Base-by-base conservation (phyloP, 1,284 basidiomycete species). In the Cryptococcus floricola region DNA sequence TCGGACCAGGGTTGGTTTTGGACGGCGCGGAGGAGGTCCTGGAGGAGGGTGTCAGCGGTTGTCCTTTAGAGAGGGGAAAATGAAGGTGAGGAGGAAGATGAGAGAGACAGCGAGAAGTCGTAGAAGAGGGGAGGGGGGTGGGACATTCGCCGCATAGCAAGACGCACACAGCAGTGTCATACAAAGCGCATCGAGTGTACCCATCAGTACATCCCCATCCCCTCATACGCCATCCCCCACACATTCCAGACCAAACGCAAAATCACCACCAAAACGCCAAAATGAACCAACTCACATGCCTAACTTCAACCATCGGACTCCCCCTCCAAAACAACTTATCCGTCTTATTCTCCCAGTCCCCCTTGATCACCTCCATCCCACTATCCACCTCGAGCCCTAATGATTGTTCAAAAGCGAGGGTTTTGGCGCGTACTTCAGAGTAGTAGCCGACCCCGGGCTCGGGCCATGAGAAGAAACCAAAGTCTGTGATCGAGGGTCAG, bases 391-490 rank as follows among this genome's bases (percentile, higher is more conserved):
- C 23, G 25, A 63, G 38, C 18, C 61, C 62, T 2, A 68, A 47
- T 4, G 55, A 48, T 16, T 61, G 16, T 52, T 73, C 72, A 47
- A 59, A 66, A 12, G 48, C 59, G 12, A 62, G 48, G 1, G 69
- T 60, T 56, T 74, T 62, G 52, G 60, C 58, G 23, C 69, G 55
- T 1, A 75, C 69, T 39, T 75, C 68, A 16, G 46, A 50, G 54
- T 71, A 71, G 3, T 64, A 58, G 12, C 68, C 67, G 1, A 74
- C 71, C 41, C 64, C 66, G 16, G 65, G 75, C 55, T 74, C 74
- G 9, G 74, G 71, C 73, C 71, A 76, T 25, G 67, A 70, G 57
- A 60, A 74, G 62, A 74, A 75, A 1, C 68, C 68, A 56, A 72
- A 77, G 53, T 76, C 74, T 61, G 51, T 13, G 42, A 41, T 27